Evolutionary conservation across 306 rosid genomes (phyloP).

Genomic region (Cucurbita moschata): DNA sequence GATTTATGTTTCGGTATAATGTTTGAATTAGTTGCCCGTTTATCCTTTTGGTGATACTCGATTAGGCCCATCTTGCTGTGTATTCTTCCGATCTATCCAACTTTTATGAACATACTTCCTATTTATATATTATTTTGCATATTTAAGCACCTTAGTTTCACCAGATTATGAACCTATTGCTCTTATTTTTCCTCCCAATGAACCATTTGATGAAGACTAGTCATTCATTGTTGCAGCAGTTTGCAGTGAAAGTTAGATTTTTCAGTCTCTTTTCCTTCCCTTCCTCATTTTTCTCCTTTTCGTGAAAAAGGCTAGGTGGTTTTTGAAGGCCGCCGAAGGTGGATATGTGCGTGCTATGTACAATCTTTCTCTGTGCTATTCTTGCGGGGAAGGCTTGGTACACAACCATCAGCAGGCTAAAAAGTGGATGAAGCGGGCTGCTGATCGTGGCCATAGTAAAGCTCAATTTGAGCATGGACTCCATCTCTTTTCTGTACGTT

Average conservation of each 20-base stretch:
- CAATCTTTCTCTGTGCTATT: constrained; percentile 61
- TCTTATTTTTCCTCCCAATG: too few relatives aligned
- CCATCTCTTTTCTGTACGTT: constrained; percentile 59
- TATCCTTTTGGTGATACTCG: background rate
- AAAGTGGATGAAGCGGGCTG: constrained; percentile 92
- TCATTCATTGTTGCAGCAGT: background rate
- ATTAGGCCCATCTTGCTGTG: background rate
- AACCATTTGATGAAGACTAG: too few relatives aligned
- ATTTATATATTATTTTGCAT: background rate
- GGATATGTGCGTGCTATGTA: constrained; percentile 88
- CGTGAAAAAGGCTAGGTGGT: constrained; percentile 65
- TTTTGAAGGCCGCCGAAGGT: constrained; percentile 73
- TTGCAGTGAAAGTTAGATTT: background rate
- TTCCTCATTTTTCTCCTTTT: constrained; percentile 1
- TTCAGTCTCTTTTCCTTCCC: background rate
- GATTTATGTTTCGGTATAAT: background rate
- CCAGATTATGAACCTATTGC: background rate
- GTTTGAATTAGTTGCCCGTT: background rate
- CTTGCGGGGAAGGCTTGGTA: constrained; percentile 55
- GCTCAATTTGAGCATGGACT: constrained; percentile 88
- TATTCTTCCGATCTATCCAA: background rate
- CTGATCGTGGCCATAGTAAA: constrained; percentile 66
- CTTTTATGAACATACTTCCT: background rate
- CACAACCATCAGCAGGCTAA: constrained; percentile 45
- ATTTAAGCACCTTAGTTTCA: background rate